Evolutionary conservation across 1,284 basidiomycete genomes (phyloP).

Genomic region (Apiotrichum porosum): DNA sequence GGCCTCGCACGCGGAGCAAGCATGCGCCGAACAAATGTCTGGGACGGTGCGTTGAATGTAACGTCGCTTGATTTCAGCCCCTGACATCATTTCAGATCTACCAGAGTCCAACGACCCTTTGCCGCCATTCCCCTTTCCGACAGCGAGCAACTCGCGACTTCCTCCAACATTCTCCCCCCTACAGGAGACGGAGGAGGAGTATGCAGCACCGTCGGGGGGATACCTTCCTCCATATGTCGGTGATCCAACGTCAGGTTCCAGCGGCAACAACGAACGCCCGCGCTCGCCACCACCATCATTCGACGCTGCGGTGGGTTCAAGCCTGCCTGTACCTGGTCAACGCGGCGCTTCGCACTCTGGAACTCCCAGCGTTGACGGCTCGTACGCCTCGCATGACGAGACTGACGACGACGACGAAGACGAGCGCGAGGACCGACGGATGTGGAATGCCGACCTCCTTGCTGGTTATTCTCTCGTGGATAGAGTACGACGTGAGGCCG

Average conservation of each 20-base stretch:
- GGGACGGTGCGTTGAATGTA: constrained; percentile 41
- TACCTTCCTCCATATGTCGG: too few relatives aligned
- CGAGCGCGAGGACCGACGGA: constrained; percentile 30
- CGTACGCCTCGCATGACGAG: background rate
- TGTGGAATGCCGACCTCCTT: constrained; percentile 43
- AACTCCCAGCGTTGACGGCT: too few relatives aligned
- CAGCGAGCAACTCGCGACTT: constrained; percentile 23
- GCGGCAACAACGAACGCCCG: background rate
- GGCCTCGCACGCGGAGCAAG: constrained; percentile 41
- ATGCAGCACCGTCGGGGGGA: too few relatives aligned
- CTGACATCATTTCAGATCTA: constrained; percentile 23
- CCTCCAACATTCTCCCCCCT: constrained; percentile 26
- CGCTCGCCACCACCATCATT: constrained; percentile 40
- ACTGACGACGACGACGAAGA: constrained; percentile 10
- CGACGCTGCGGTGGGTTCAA: constrained; percentile 7
- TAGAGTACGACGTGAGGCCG: constrained; percentile 32
- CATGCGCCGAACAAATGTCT: constrained; percentile 43
- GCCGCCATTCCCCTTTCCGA: constrained; percentile 41
- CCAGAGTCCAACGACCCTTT: constrained; percentile 39
- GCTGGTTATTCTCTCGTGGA: constrained; percentile 41
- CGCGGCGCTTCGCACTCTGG: too few relatives aligned
- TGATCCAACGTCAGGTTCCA: background rate
- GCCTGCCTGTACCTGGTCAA: too few relatives aligned
- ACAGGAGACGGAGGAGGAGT: background rate
- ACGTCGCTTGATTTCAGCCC: background rate